A percentile compares a stretch with the other conserved stretches of the same genome.
Conservation (phyloP, 2,329 filamentous ascomycete genomes). For the Capronia epimyces region DNA sequence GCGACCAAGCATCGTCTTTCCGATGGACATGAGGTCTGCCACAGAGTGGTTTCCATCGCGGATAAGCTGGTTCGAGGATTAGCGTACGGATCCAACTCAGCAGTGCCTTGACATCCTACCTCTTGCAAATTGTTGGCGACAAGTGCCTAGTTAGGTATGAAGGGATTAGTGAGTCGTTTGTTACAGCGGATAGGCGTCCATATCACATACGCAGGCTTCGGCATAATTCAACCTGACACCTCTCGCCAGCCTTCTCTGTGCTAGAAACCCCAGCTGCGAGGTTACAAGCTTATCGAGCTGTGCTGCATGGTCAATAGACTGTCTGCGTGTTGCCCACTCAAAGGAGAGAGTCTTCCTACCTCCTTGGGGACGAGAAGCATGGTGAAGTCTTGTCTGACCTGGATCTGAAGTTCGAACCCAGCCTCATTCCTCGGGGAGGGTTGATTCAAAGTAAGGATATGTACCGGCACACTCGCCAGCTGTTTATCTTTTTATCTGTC, state of each 20-base stretch:
- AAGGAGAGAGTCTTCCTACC: constrained; percentile 30
- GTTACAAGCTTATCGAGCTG: constrained; percentile 95
- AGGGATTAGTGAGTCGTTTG: constrained; percentile 14
- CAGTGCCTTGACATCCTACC: constrained; percentile 39
- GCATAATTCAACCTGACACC: constrained; percentile 85
- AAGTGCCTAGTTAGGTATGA: constrained; percentile 32
- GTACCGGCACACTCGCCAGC: background rate
- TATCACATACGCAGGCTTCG: constrained; percentile 64
- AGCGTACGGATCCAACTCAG: background rate
- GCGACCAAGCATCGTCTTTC: constrained; percentile 85
- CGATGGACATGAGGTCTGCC: constrained; percentile 86
- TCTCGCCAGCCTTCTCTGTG: constrained; percentile 79
- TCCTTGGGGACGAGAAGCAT: constrained; percentile 47
- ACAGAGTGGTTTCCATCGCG: constrained; percentile 92
- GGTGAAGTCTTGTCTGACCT: background rate
- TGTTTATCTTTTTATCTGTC: constrained; percentile 7
- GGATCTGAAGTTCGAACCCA: background rate
- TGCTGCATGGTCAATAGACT: constrained; percentile 4
- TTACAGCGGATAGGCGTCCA: background rate
- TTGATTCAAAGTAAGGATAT: too few species aligned
- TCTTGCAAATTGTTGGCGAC: constrained; percentile 90
- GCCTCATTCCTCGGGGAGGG: background rate
- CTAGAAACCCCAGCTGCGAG: constrained; percentile 78
- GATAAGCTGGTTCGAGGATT: constrained; percentile 59
- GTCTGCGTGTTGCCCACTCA: background rate